Evolutionary conservation across 805 yeast species (phyloP).

Genomic region (Starmerella floris): DNA sequence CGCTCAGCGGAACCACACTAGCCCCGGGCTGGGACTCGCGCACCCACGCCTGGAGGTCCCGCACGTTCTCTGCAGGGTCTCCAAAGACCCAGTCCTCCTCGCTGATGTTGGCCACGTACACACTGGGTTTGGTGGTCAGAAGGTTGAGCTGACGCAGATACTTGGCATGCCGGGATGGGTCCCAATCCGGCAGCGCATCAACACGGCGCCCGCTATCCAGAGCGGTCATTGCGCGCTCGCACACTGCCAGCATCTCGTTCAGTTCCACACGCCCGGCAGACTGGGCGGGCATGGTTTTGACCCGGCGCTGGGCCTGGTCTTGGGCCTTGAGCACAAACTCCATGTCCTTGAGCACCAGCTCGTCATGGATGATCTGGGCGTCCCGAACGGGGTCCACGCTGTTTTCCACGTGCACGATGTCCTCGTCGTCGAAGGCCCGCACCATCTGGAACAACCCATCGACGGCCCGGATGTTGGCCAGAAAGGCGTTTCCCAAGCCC

Average conservation of each 20-base stretch:
- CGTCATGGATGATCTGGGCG: slow-evolving; percentile 49
- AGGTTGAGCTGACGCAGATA: slow-evolving; percentile 40
- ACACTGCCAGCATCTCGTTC: slow-evolving; percentile 30
- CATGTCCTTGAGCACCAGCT: slow-evolving; percentile 51
- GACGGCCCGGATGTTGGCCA: slow-evolving; percentile 54
- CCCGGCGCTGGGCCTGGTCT: slow-evolving; percentile 36
- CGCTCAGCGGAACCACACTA: slow-evolving; percentile 56
- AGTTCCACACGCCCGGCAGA: slow-evolving; percentile 31
- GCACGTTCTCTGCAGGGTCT: slow-evolving; percentile 35
- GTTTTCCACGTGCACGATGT: slow-evolving; percentile 54
- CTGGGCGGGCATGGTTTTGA: slow-evolving; percentile 20
- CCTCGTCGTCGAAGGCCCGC: slow-evolving; percentile 49
- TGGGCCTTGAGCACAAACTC: slow-evolving; percentile 48
- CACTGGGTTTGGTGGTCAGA: slow-evolving; percentile 79
- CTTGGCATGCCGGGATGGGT: slow-evolving; percentile 50
- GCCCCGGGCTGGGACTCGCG: slow-evolving; percentile 47
- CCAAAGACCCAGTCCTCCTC: slow-evolving; percentile 46
- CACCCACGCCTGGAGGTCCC: slow-evolving; percentile 52
- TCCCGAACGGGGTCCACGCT: slow-evolving; percentile 53
- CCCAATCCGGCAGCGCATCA: slow-evolving; percentile 28
- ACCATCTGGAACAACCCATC: slow-evolving; percentile 62
- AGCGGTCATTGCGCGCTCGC: slow-evolving; percentile 32
- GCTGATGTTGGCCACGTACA: slow-evolving; percentile 60
- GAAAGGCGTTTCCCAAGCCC: slow-evolving; percentile 62
- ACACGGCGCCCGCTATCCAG: slow-evolving; percentile 54